Evolutionary conservation across 371 early-diverging fungal genomes (phyloP).

Genomic region (Mortierella sp.): DNA sequence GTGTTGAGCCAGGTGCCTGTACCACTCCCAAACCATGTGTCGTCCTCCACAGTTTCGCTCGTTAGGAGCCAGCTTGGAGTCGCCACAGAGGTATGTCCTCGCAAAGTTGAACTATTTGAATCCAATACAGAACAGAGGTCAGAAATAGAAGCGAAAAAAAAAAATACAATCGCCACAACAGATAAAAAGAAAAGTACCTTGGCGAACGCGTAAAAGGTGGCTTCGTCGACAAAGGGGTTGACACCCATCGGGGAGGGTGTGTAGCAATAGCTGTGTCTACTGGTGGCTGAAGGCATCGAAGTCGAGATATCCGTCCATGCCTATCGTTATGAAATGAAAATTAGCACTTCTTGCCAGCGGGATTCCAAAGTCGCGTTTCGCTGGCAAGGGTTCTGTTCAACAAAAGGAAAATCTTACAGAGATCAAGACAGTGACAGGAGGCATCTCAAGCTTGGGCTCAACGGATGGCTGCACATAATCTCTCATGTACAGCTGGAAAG

Average conservation of each 20-base stretch:
- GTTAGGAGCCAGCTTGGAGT: constrained; percentile 33
- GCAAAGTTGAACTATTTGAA: constrained; percentile 44
- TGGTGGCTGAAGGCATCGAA: constrained; percentile 45
- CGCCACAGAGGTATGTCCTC: constrained; percentile 47
- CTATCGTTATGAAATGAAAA: constrained; percentile 8
- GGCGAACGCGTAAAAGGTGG: constrained; percentile 27
- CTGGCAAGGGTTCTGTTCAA: not conserved
- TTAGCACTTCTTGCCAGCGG: not conserved
- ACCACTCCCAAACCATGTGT: constrained; percentile 52
- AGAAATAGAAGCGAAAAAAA: not conserved
- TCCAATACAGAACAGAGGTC: not conserved
- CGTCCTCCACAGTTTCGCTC: constrained; percentile 34
- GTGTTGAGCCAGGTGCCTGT: constrained; percentile 51
- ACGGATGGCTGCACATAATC: constrained; percentile 55
- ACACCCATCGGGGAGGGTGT: constrained; percentile 50
- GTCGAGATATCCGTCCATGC: constrained; percentile 55
- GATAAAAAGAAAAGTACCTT: constrained; percentile 8
- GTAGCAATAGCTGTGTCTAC: constrained; percentile 37
- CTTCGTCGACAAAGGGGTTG: constrained; percentile 36
- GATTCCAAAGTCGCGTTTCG: not conserved
- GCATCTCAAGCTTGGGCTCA: constrained; percentile 16
- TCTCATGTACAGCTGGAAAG: constrained; percentile 48
- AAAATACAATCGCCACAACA: not conserved
- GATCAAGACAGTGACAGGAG: constrained; percentile 37
- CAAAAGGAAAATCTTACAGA: constrained; percentile 27